Evolutionary conservation across 2,329 filamentous ascomycete genomes (phyloP), one percentile per base, ranked within the genome.

Genomic region (Aspergillus flavus): DNA sequence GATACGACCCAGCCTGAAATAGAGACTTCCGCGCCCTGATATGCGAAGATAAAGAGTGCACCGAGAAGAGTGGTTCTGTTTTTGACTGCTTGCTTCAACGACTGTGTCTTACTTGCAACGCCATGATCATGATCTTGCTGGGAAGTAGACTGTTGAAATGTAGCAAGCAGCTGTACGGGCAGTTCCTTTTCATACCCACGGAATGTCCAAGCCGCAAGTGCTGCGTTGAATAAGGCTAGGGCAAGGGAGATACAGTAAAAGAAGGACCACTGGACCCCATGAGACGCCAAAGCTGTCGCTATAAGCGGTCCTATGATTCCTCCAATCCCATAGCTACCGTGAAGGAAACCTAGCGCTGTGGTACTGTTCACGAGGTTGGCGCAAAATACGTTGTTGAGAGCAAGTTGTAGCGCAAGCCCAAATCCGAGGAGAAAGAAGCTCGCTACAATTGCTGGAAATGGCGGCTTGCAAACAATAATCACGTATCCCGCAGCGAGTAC

Each of bases 1-100:
- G 90, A 93, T 65, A 94, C 93, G 56, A 94, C 89, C 93, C 92
- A 96, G 59, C 92, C 92, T 0, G 90, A 92, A 67, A 94, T 91
- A 16, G 89, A 89, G 19, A 96, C 92, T 77, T 96, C 92, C 41
- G 91, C 90, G 39, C 92, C 92, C 77, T 95, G 91, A 76, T 96
- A 96, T 30, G 89, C 87, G 75, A 96, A 95, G 75, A 95, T 91
- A 81, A 95, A 95, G 11, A 92, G 76, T 0, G 92, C 89, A 3
- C 91, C 91, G 0, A 95, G 83, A 1, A 95, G 77, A 0, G 93
- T 91, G 5, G 88, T 83, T 36, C 77, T 80, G 84, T 34, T 34
- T 62, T 79, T 79, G 36, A 88, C 69, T 2, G 85, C 82, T 58
- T 80, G 74, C 61, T 79, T 86, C 74, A 80, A 82, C 71, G 76